Evolutionary conservation across 2,329 filamentous ascomycete genomes (phyloP).

Genomic region (Hypoxylon sp.): DNA sequence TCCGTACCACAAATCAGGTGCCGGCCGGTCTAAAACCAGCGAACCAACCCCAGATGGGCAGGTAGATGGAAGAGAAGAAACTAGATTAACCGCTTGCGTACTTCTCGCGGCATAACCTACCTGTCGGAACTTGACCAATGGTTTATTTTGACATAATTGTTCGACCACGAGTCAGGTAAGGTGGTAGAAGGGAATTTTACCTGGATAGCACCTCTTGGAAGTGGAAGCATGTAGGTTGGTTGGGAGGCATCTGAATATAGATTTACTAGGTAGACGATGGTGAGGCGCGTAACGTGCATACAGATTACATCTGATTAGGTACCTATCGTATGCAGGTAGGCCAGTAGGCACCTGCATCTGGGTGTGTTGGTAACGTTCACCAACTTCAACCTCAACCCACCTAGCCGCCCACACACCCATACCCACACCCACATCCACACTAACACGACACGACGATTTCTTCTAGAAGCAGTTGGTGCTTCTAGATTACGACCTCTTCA

Average conservation of each 20-base stretch:
- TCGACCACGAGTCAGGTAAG: background rate
- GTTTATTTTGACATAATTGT: no score
- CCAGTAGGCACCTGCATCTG: background rate
- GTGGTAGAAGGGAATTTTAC: background rate
- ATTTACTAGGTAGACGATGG: no score
- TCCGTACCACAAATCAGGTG: no score
- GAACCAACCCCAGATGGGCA: no score
- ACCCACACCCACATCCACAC: no score
- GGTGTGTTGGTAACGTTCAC: background rate
- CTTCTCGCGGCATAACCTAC: background rate
- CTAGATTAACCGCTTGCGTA: background rate
- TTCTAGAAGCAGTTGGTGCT: slow-evolving; percentile 5
- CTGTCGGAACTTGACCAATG: background rate
- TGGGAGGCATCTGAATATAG: no score
- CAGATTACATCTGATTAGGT: background rate
- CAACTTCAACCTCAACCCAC: background rate
- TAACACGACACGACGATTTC: background rate
- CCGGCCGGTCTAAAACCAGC: no score
- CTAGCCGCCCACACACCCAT: background rate
- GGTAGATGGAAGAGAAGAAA: background rate
- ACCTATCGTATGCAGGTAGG: slow-evolving; percentile 7
- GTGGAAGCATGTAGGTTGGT: no score
- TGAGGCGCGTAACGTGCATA: background rate
- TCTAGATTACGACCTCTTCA: slow-evolving; percentile 1
- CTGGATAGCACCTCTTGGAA: background rate